phyloP scores from a whole-genome alignment of 305 asterid genomes.

The Solanum chacoense region DNA sequence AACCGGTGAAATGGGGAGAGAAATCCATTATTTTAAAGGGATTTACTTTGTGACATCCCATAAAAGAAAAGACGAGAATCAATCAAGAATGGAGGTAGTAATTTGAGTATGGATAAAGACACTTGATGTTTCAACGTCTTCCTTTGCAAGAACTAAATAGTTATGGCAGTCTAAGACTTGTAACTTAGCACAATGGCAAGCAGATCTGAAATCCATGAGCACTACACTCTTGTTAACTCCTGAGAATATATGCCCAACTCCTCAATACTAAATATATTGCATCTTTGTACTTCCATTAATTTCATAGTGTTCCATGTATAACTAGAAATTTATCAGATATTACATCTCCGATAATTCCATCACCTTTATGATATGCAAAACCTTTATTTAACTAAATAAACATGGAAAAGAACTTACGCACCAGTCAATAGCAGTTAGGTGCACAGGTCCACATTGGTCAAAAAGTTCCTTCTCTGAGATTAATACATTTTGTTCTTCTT shows the following conservation, averaged over 20 bases:
- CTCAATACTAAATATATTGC: not conserved
- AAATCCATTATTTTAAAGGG: not conserved
- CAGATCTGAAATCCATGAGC: not conserved
- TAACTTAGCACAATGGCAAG: not conserved
- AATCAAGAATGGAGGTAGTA: not conserved
- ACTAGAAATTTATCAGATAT: not conserved
- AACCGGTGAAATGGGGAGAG: not conserved
- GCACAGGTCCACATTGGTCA: slow-evolving; percentile 61
- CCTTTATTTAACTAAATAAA: not conserved
- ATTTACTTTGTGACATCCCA: not conserved
- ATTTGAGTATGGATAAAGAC: not conserved
- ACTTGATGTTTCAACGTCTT: not conserved
- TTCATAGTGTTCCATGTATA: not conserved
- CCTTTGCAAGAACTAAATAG: not conserved
- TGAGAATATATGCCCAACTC: not conserved
- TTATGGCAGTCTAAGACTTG: not conserved
- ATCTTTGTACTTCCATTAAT: not conserved
- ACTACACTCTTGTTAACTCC: not conserved
- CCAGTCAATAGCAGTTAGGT: slow-evolving; percentile 71
- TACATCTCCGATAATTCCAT: not conserved
- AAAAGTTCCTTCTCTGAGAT: slow-evolving; percentile 67
- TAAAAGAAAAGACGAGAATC: not conserved
- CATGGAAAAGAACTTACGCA: slow-evolving; percentile 6
- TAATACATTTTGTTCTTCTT: slow-evolving; percentile 10
- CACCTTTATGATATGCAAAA: not conserved